phyloP scores from a whole-genome alignment of 73 alveolate genomes.

The Tetrahymena elliotti region DNA sequence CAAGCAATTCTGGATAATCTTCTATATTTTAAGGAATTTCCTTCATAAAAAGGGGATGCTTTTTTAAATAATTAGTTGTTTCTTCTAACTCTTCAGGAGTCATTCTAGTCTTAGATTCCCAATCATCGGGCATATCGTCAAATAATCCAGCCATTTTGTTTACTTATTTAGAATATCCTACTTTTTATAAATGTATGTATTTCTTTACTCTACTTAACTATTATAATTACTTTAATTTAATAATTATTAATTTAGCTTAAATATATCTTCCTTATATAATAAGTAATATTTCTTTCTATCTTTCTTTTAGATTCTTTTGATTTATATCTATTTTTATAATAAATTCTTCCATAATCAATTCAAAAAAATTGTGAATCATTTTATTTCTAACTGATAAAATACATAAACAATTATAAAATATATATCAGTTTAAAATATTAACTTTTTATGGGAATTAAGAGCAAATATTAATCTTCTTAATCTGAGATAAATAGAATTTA shows the following conservation, averaged over 20 bases:
- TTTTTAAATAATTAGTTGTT: constrained; percentile 16
- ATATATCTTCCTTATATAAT: not conserved
- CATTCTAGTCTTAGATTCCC: constrained; percentile 39
- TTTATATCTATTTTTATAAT: not conserved
- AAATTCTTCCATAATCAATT: not conserved
- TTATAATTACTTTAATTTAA: not conserved
- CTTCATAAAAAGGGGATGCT: constrained; percentile 36
- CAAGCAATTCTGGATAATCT: constrained; percentile 33
- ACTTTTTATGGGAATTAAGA: too few relatives aligned
- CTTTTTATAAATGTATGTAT: not conserved
- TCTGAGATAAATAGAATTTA: too few relatives aligned
- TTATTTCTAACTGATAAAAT: not conserved
- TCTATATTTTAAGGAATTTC: constrained; percentile 33
- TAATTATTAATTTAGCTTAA: not conserved
- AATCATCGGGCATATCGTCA: constrained; percentile 46
- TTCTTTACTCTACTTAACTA: not conserved
- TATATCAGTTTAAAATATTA: too few relatives aligned
- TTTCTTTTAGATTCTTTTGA: not conserved
- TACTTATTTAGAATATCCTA: not conserved
- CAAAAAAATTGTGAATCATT: not conserved
- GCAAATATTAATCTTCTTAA: too few relatives aligned
- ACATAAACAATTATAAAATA: too few relatives aligned
- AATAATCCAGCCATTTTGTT: constrained; percentile 10
- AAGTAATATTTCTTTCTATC: not conserved
- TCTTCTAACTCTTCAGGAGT: constrained; percentile 45